Base-by-base conservation (phyloP, 192 early-diverging fungal genomes). In the Coemansia sp. region DNA sequence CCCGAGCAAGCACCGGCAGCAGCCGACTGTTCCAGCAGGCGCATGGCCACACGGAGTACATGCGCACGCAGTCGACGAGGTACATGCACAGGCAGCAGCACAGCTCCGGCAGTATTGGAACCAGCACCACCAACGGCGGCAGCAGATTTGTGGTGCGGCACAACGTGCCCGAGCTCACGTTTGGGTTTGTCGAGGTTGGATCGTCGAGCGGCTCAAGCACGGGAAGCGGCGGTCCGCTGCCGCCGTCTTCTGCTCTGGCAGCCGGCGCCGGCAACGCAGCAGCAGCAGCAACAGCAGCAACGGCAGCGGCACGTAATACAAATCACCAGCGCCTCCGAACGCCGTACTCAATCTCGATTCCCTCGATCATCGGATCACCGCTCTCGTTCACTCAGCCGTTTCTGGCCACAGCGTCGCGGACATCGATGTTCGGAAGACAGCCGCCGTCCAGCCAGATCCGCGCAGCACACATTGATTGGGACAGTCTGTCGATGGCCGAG, bases 381-480 rank as follows among this genome's bases (percentile, higher is more conserved):
- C 65, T 76, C 23, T 81, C 79, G 4, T 81, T 81, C 48, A 81
- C 74, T 9, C 79, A 81, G 65, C 67, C 79, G 56, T 81, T 81
- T 65, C 68, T 81, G 44, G 57, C 57, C 37, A 26, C 52, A 54
- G 74, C 79, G 3, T 81, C 79, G 32, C 74, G 74, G 48, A 70
- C 79, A n/a, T 81, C 79, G 5, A 73, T 81, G 68, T 76, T 76
- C 57, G 79, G 74, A 9, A 59, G 68, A 38, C 79, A 81, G 37
- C 79, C 79, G 42, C 79, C 79, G 19, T 81, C 79, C 16, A 81
- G 79, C 61, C 79, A 81, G 74, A 72, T 81, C 41, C 79, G 79
- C 9, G 79, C 79, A 1, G 79, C 79, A 16, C 79, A 76, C 50
- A 81, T 81, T 16, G 79, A 81, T 61, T 81, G 79, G 79, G 79